Base-by-base conservation (phyloP, 2,329 filamentous ascomycete species). In the Aspergillus latus region DNA sequence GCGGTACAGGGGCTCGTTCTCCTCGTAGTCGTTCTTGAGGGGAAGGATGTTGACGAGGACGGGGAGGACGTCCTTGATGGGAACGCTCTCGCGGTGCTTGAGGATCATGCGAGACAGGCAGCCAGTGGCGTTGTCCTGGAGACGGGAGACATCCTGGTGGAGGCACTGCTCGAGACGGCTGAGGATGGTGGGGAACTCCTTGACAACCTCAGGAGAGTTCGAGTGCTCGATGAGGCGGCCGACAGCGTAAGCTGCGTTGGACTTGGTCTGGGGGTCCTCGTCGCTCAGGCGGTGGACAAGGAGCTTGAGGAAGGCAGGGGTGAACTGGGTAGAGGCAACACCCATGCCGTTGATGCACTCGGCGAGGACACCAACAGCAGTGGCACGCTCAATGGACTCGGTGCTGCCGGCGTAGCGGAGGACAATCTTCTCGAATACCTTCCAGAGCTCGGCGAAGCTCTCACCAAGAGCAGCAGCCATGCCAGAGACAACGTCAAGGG, bases 91-190 rank as follows among this genome's bases (percentile, higher is more conserved):
- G n/a, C 89, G 88, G 75, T 96, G 88, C 68, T 89, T 89, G 72
- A 90, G 84, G 75, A 97, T 96, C 88, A 99, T 92, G 61, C 94
- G 88, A 70, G 86, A 88, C 44, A 97, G 81, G 73, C 93, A 97
- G 49, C 93, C 94, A 4, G 91, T 89, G 2, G 93, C 91, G 69
- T 99, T 99, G 76, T 97, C 94, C 59, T 92, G 86, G 62, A 95
- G 85, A 61, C 92, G 88, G 55, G 89, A 88, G 68, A 92, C 87
- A 62, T 88, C 81, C 59, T 88, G 85, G 62, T 88, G 84, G 32
- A 97, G 82, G 62, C 96, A 84, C 10, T 90, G 86, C 82, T 97
- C 93, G 8, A 99, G 84, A 76, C 93, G 94, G 70, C 82, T 79
- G 61, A 96, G 85, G 66, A 99, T 92, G 49, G 84, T 84, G 46